Evolutionary conservation across 2,329 filamentous ascomycete species (phyloP), one percentile per base, ranked within the genome.

Genomic region (Lanzia echinophila): DNA sequence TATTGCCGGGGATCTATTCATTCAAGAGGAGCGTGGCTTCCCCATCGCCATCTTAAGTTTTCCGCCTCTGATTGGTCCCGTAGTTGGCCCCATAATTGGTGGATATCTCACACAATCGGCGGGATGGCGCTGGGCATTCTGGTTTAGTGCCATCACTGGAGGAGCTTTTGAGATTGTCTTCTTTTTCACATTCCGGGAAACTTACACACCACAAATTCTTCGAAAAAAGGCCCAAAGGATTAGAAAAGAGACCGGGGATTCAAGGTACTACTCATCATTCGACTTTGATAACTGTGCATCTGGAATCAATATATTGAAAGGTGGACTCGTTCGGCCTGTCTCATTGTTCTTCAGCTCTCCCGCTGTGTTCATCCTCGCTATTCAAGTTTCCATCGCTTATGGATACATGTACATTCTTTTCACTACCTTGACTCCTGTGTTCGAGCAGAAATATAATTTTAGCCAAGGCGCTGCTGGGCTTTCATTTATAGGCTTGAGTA

Each of bases 191-290:
- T 75, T 58, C 62, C 68, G 73, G 5, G 83, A 86, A 68, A 86
- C 82, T 13, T 86, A 85, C 67, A 78, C 76, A 61, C 73, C 81
- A 34, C 69, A 73, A 1, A 81, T 85, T 48, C 67, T 84, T 43
- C 66, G 72, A 42, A 69, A 70, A 3, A 69, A 73, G 49, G 77
- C 13, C 60, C 11, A 4, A 4, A 28, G 24, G 60, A 2, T 62
- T 58, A 11, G 60, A 70, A 6, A 61, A 68, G 12, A 67, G 67
- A 36, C 56, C 11, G 43, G 66, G 2, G 70, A 83, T 2, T 44
- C 68, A 28, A 28, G 24, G 4, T 28, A 4, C 8, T 28, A 28
- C 24, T 4, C 24, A 28, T n/a, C n/a, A n/a, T n/a, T n/a, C n/a
- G n/a, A n/a, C n/a, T n/a, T n/a, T n/a, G n/a, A n/a, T n/a, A n/a